Evolutionary conservation across 2,329 filamentous ascomycete genomes (phyloP), one percentile per base, ranked within the genome.

Genomic region (Xylariaceae sp.): DNA sequence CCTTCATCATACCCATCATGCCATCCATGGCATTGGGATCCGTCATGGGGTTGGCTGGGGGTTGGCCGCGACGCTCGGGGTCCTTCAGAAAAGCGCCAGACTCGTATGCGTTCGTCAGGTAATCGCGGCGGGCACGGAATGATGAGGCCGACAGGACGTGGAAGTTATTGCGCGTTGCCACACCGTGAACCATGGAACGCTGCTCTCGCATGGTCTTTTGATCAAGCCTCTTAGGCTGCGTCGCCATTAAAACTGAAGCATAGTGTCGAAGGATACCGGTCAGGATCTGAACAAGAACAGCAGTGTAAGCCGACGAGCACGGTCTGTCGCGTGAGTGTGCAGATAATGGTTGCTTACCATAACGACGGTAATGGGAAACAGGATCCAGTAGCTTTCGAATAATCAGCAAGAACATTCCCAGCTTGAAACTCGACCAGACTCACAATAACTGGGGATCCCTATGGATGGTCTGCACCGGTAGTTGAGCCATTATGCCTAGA

Each of bases 1-100:
- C 91, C 82, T 99, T 99, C 89, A 99, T 95, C 90, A 96, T 96
- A 64, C 94, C 92, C 94, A 99, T 99, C 94, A 99, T 99, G 64
- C 91, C 92, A 70, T 99, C 95, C 94, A 99, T 99, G 55, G 89
- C 90, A 47, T 87, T 87, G 27, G 95, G 95, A 71, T 99, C 94
- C 8, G 87, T 89, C 83, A 99, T 91, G 3, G 94, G 94, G 73
- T 97, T 99, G 39, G 89, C 84, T 26, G 91, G 87, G 2, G 91
- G 87, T 74, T 96, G 89, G 50, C 91, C 91, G 68, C 88, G 86
- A 67, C 79, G 83, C 52, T 94, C 89, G 1, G 91, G 91, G 60
- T 95, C 89, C 70, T 96, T 96, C 47, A 99, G 78, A 69, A 91
- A 99, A 35, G 83, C 83, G 47, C 95, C 94, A 29, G 84, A 86